These are phyloP conservation scores for Stromatinia cepivora DNA, from an alignment of 2,329 filamentous ascomycete species.

Conservation along the genomic window DNA sequence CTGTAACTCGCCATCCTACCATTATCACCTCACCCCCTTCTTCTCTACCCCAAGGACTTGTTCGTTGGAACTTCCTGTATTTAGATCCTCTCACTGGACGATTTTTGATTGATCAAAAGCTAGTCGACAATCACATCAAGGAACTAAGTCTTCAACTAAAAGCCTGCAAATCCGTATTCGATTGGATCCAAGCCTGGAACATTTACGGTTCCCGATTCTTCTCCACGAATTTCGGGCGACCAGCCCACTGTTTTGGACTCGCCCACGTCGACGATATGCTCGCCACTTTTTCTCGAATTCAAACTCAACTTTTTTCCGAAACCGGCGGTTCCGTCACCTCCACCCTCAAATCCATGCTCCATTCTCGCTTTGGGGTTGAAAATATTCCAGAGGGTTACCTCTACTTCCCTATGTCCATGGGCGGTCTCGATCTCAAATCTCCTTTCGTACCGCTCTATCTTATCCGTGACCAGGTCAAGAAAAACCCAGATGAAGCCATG, in stretches of 20 bases:
- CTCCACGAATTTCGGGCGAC: conserved; percentile 55
- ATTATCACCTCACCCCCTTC: conserved; percentile 25
- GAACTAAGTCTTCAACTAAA: conserved; percentile 56
- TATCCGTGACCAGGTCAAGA: conserved; percentile 28
- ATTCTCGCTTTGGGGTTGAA: conserved; percentile 48
- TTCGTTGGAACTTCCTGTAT: conserved; percentile 59
- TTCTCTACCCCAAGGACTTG: conserved; percentile 51
- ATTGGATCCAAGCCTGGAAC: conserved; percentile 61
- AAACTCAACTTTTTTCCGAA: conserved; percentile 49
- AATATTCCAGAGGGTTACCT: conserved; percentile 45
- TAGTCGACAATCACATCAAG: conserved; percentile 55
- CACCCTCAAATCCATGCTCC: conserved; percentile 50
- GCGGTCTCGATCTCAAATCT: conserved; percentile 44
- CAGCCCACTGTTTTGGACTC: conserved; percentile 53
- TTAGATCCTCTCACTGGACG: conserved; percentile 49
- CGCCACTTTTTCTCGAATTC: conserved; percentile 52
- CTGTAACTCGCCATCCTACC: conserved; percentile 39
- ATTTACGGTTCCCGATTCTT: conserved; percentile 57
- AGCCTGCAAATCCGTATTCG: conserved; percentile 54
- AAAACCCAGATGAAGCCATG: conserved; percentile 35
- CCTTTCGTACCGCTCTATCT: conserved; percentile 43
- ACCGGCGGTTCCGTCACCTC: conserved; percentile 46
- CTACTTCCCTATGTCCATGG: conserved; percentile 43
- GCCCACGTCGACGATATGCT: conserved; percentile 56
- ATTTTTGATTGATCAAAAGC: conserved; percentile 54